Evolutionary conservation across 305 asterid species (phyloP).

Genomic region (Nicotiana rustica): DNA sequence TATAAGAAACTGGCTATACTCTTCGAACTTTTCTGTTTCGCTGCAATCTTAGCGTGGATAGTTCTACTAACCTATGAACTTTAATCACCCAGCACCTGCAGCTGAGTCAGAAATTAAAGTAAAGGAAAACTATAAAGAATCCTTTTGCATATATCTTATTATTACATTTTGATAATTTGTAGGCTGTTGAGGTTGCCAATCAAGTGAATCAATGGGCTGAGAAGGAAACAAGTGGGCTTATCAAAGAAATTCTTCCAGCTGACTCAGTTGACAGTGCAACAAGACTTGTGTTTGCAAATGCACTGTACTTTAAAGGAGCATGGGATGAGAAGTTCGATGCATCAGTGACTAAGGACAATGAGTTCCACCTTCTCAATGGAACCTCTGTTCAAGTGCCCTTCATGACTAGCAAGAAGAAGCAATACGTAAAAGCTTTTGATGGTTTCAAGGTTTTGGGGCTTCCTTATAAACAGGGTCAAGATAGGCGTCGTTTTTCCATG

Average conservation of each 20-base stretch:
- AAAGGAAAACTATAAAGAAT: neutral
- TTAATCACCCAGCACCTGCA: neutral
- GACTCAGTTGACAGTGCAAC: slow-evolving; percentile 58
- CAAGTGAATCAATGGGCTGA: slow-evolving; percentile 84
- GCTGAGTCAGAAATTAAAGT: neutral
- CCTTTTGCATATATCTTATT: neutral
- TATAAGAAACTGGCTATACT: neutral
- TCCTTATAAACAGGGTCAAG: slow-evolving; percentile 77
- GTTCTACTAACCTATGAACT: slow-evolving; percentile 1
- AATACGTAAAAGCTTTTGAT: slow-evolving; percentile 53
- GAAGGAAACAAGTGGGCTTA: slow-evolving; percentile 71
- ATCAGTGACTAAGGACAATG: slow-evolving; percentile 62
- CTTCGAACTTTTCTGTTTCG: neutral
- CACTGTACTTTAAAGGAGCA: slow-evolving; percentile 79
- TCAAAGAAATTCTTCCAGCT: slow-evolving; percentile 74
- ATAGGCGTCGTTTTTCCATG: slow-evolving; percentile 78
- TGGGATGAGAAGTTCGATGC: slow-evolving; percentile 73
- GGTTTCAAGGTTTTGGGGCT: slow-evolving; percentile 76
- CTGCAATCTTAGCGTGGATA: slow-evolving; percentile 4
- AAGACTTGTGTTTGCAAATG: slow-evolving; percentile 75
- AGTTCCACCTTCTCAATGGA: slow-evolving; percentile 70
- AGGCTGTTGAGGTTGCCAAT: slow-evolving; percentile 64
- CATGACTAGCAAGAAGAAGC: slow-evolving; percentile 76
- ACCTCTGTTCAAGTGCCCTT: slow-evolving; percentile 68
- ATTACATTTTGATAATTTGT: slow-evolving; percentile 19